These are phyloP conservation scores for Aspergillus baeticus DNA, from an alignment of 495 filamentous ascomycete species.

Conservation along the genomic window DNA sequence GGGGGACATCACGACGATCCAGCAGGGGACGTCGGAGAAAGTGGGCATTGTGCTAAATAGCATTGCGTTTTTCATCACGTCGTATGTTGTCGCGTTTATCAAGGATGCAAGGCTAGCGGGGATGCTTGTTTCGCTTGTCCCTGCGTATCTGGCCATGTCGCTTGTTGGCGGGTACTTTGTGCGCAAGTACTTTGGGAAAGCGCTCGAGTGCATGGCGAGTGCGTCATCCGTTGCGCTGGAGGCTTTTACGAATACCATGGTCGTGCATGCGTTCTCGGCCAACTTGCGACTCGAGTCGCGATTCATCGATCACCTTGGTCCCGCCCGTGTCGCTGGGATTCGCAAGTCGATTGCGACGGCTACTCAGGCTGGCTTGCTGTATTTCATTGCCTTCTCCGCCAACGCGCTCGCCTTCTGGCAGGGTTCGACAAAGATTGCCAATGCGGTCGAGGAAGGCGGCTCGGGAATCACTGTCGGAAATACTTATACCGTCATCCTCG, in stretches of 20 bases:
- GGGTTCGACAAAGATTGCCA: slow-evolving; percentile 54
- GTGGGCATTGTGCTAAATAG: slow-evolving; percentile 59
- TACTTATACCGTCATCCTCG: slow-evolving; percentile 62
- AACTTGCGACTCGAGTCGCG: slow-evolving; percentile 46
- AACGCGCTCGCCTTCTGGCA: slow-evolving; percentile 68
- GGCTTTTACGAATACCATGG: slow-evolving; percentile 40
- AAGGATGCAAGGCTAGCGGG: slow-evolving; percentile 46
- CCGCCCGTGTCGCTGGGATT: slow-evolving; percentile 48
- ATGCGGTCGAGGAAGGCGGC: slow-evolving; percentile 40
- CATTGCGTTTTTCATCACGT: slow-evolving; percentile 58
- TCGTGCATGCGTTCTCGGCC: slow-evolving; percentile 50
- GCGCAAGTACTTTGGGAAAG: slow-evolving; percentile 51
- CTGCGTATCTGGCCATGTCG: slow-evolving; percentile 64
- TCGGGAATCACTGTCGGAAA: slow-evolving; percentile 49
- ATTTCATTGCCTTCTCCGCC: slow-evolving; percentile 62
- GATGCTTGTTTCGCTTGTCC: slow-evolving; percentile 55
- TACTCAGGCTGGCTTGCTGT: slow-evolving; percentile 57
- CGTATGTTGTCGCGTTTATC: slow-evolving; percentile 62
- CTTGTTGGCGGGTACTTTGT: slow-evolving; percentile 58
- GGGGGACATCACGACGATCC: slow-evolving; percentile 57
- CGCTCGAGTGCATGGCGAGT: slow-evolving; percentile 44
- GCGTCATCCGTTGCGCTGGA: slow-evolving; percentile 50
- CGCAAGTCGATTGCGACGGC: slow-evolving; percentile 58
- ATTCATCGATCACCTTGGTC: slow-evolving; percentile 43
- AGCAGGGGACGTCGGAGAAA: slow-evolving; percentile 64